Base-by-base conservation (phyloP, 2,329 filamentous ascomycete genomes). In the Pyrenochaeta sp. region DNA sequence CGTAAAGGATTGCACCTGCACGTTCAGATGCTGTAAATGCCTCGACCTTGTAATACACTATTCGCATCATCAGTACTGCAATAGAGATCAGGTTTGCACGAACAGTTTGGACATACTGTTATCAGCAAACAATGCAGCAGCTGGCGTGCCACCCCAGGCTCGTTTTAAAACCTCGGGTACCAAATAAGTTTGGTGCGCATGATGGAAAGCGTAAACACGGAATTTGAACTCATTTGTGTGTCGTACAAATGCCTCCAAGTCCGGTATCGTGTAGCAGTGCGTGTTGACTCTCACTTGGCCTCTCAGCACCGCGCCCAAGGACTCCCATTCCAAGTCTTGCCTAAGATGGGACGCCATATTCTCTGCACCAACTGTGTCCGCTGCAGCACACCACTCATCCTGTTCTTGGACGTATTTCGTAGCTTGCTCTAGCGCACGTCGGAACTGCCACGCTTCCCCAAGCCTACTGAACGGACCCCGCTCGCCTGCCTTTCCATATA, bases 201-300 rank as follows among this genome's bases (percentile, higher is more conserved):
- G 88, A 67, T 90, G 88, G 64, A 90, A 90, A 0, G 88, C 87
- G 11, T 85, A 80, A 3, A 90, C 76, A 0, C 84, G 73, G 63
- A 90, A 90, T 55, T 85, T 82, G 76, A 90, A 91, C 78, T 90
- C 88, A 59, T 90, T 89, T 12, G 85, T 88, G 66, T 90, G 87
- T 54, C 87, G 83, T 3, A 90, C 83, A 68, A 90, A 88, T 29
- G 85, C 85, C 71, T 90, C 87, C 7, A 90, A 77, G 62, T 90
- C 88, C 0, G 87, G 82, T 1, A 89, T 80, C 0, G 86, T 90
- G 71, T 90, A 91, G 75, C 88, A 90, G 63, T 91, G 88, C 0
- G 85, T 87, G 75, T 90, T 90, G 58, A 90, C 81, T 54, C 87
- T 82, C 5, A 90, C 86, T 60, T 90, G 86, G 0, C 87, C 87